Percentiles rank a stretch among this genome's conserved stretches.
phyloP scores from a whole-genome alignment of 345 rosid genomes.

The Conringia planisiliqua region DNA sequence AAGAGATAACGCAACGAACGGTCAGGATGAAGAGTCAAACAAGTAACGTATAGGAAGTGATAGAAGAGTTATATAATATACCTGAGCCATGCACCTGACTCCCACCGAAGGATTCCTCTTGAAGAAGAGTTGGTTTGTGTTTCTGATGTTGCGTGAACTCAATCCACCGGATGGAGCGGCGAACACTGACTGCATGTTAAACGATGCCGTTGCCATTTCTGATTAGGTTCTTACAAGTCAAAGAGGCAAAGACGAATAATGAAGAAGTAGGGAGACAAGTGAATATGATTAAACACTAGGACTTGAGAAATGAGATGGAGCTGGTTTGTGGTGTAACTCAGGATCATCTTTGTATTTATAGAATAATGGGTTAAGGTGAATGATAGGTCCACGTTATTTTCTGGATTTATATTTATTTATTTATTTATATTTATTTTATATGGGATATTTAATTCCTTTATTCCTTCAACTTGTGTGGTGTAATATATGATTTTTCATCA shows the following conservation, averaged over 20 bases:
- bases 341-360: constrained; percentile 17
- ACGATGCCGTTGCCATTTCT: constrained; percentile 41
- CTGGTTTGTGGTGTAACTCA: constrained; percentile 2
- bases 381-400: constrained; percentile 12
- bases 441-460: background rate
- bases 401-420: background rate
- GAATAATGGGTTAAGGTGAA: constrained; percentile 5
- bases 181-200: constrained; percentile 41
- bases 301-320: background rate
- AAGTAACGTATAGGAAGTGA: background rate
- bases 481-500: too few species aligned
- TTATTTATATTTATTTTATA: background rate
- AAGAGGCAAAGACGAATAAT: background rate
- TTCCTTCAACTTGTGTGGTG: too few species aligned
- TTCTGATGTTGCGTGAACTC: constrained; percentile 11
- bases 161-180: constrained; percentile 31
- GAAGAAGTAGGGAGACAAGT: background rate
- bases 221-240: background rate
- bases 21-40: background rate
- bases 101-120: constrained; percentile 22
- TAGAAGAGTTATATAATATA: background rate
- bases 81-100: constrained; percentile 50
- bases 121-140: constrained; percentile 23
- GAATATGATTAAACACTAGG: background rate
- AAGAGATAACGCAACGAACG: background rate